phyloP scores from a whole-genome alignment of 768 basidiomycete genomes.

The Pholiota molesta region DNA sequence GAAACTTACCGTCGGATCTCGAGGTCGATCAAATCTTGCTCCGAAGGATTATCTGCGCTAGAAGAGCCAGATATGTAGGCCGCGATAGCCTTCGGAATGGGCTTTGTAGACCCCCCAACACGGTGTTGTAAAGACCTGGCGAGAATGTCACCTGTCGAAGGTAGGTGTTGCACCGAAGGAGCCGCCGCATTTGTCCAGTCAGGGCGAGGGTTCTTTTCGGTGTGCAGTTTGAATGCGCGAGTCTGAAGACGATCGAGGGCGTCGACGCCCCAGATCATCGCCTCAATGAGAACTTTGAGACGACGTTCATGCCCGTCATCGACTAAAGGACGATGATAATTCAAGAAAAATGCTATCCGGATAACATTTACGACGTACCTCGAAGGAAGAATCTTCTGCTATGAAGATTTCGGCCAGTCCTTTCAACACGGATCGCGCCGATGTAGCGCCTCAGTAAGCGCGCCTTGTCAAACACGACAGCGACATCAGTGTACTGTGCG shows the following conservation, averaged over 20 bases:
- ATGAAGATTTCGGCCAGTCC: conserved; percentile 32
- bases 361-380: conserved; percentile 17
- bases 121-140: not conserved
- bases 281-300: not conserved
- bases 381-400: conserved; percentile 34
- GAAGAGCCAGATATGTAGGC: not conserved
- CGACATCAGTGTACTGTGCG: not conserved
- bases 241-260: not conserved
- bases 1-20: not conserved
- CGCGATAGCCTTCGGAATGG: not conserved
- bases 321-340: not conserved
- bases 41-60: not conserved
- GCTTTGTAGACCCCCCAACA: no score
- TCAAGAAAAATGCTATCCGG: no score
- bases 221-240: not conserved
- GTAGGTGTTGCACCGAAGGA: no score
- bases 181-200: not conserved
- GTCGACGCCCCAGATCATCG: not conserved
- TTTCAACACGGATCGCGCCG: conserved; percentile 34
- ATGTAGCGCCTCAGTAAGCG: conserved; percentile 27
- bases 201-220: not conserved
- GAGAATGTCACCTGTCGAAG: not conserved
- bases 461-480: not conserved
- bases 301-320: not conserved
- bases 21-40: not conserved